Conservation (phyloP, 345 rosid genomes). For the Eutrema yunnanense region DNA sequence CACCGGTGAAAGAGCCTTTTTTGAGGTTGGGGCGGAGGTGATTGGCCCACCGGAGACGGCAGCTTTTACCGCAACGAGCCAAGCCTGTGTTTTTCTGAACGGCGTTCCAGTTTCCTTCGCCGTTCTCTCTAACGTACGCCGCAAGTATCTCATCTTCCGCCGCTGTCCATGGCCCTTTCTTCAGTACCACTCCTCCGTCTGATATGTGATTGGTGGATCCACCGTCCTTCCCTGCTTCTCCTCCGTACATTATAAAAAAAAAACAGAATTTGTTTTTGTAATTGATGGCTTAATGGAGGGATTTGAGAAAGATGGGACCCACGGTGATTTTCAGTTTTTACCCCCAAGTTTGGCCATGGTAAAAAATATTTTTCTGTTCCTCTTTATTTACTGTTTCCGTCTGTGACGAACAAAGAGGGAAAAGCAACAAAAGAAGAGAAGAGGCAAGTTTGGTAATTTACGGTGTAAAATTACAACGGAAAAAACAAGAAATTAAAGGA, state of each 20-base stretch:
- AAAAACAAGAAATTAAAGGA: conserved; percentile 16
- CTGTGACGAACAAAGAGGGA: not conserved
- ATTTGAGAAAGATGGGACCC: conserved; percentile 8
- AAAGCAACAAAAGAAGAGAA: not conserved
- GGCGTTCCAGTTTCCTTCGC: conserved; percentile 62
- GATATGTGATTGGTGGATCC: conserved; percentile 17
- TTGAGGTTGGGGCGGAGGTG: conserved; percentile 50
- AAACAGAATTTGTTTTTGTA: not conserved
- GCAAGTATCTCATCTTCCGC: conserved; percentile 45
- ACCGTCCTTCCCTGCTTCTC: conserved; percentile 27
- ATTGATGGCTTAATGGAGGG: not conserved
- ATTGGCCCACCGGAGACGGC: conserved; percentile 58
- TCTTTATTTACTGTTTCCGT: not conserved
- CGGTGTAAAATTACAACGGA: conserved; percentile 19
- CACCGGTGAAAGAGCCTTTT: conserved; percentile 46
- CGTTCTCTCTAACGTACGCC: conserved; percentile 46
- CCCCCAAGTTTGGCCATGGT: conserved; percentile 16
- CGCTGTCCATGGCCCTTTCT: conserved; percentile 62
- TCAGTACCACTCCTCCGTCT: conserved; percentile 22
- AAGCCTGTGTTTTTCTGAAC: conserved; percentile 54
- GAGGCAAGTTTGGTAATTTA: conserved; percentile 11
- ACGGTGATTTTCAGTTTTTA: conserved; percentile 8
- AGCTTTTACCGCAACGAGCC: conserved; percentile 58
- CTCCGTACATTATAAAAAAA: not conserved
- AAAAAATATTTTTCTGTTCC: not conserved